phyloP scores from a whole-genome alignment of 2,329 filamentous ascomycete species.

The Ceratocystis cubensis region DNA sequence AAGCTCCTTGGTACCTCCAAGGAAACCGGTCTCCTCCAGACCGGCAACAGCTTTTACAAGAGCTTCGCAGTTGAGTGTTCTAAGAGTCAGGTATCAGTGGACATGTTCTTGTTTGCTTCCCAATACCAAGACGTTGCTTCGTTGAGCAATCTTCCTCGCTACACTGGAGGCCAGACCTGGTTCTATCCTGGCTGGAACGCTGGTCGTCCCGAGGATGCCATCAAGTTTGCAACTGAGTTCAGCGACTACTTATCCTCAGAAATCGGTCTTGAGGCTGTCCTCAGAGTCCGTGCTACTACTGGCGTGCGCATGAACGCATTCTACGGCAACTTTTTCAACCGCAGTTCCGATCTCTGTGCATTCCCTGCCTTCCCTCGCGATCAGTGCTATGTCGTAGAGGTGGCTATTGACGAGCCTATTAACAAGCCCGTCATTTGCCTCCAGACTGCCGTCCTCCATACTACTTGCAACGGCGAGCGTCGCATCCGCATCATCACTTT shows the following conservation, averaged over 20 bases:
- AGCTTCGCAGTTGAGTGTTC: slow-evolving; percentile 97
- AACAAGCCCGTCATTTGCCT: slow-evolving; percentile 85
- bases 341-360: slow-evolving; percentile 90
- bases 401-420: slow-evolving; percentile 90
- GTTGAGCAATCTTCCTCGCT: slow-evolving; percentile 85
- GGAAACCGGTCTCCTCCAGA: slow-evolving; percentile 76
- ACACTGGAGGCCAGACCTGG: slow-evolving; percentile 94
- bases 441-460: slow-evolving; percentile 90
- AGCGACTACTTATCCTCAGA: slow-evolving; percentile 94
- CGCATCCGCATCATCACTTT: slow-evolving; percentile 90
- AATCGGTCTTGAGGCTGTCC: slow-evolving; percentile 88
- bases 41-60: slow-evolving; percentile 94
- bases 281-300: slow-evolving; percentile 88
- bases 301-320: slow-evolving; percentile 94
- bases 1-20: slow-evolving; percentile 89
- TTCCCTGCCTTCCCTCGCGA: slow-evolving; percentile 97
- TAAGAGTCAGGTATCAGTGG: slow-evolving; percentile 95
- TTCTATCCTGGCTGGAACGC: slow-evolving; percentile 99
- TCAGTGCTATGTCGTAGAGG: slow-evolving; percentile 94
- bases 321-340: slow-evolving; percentile 99
- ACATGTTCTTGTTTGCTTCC: slow-evolving; percentile 94
- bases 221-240: slow-evolving; percentile 95
- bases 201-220: slow-evolving; percentile 81
- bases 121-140: slow-evolving; percentile 97
- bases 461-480: slow-evolving; percentile 92